Evolutionary conservation across 1,284 basidiomycete species (phyloP).

Genomic region (Pseudozyma tsukubaensis): DNA sequence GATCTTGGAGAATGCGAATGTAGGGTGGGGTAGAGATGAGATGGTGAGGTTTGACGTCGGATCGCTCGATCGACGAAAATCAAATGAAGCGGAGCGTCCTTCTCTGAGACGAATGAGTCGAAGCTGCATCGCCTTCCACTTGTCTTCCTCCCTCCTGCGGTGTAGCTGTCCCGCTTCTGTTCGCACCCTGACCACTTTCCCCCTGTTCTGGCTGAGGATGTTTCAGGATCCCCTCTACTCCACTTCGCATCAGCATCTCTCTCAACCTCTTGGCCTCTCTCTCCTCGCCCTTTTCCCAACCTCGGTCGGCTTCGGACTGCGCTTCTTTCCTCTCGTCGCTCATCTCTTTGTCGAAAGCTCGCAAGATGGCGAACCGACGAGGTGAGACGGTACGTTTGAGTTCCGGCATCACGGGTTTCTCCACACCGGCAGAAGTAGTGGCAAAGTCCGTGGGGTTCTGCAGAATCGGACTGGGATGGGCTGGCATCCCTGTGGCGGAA

Average conservation of each 20-base stretch:
- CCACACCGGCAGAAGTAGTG: background rate
- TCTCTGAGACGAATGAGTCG: constrained; percentile 33
- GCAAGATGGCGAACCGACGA: constrained; percentile 21
- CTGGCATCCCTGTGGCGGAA: background rate
- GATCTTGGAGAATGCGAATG: background rate
- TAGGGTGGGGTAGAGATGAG: background rate
- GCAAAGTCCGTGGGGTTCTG: constrained; percentile 17
- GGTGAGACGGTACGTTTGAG: constrained; percentile 23
- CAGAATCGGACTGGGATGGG: constrained; percentile 12
- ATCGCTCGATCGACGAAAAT: background rate
- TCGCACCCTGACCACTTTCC: background rate
- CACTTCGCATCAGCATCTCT: constrained; percentile 26
- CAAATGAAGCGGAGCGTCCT: constrained; percentile 26
- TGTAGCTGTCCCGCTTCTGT: background rate
- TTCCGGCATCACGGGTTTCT: constrained; percentile 24
- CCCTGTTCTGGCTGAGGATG: background rate
- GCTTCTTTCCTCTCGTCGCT: constrained; percentile 29
- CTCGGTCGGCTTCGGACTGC: constrained; percentile 23
- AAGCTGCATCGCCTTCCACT: constrained; percentile 15
- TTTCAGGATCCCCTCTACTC: background rate
- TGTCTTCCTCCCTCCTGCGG: background rate
- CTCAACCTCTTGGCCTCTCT: constrained; percentile 19
- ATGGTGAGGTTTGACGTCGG: background rate
- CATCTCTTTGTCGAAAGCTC: constrained; percentile 40
- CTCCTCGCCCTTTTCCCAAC: constrained; percentile 35